Percentiles rank a stretch among this genome's conserved stretches.
phyloP scores from a whole-genome alignment of 805 yeast species.

The Ogataea angusta region DNA sequence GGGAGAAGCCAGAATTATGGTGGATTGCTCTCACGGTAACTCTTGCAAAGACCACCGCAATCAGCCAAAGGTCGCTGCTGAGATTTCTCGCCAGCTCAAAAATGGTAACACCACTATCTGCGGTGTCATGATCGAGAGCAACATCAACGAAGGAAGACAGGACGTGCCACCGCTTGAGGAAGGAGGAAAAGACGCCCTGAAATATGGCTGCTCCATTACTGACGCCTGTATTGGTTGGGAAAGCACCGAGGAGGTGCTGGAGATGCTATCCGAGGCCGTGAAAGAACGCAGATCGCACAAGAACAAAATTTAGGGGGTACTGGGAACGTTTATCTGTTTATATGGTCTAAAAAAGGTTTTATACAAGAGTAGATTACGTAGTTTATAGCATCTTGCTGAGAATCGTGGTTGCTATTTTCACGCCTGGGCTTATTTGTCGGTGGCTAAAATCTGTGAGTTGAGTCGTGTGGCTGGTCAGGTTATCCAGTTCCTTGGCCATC shows the following conservation, averaged over 20 bases:
- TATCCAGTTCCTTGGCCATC: slow-evolving; percentile 62
- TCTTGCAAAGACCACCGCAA: slow-evolving; percentile 86
- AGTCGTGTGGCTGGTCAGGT: slow-evolving; percentile 52
- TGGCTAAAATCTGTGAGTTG: slow-evolving; percentile 51
- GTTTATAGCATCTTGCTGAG: slow-evolving; percentile 52
- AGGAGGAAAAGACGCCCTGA: slow-evolving; percentile 70
- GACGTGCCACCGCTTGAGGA: slow-evolving; percentile 66
- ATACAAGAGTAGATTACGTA: background rate
- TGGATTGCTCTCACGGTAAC: slow-evolving; percentile 97
- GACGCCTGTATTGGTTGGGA: slow-evolving; percentile 97
- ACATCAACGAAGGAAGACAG: slow-evolving; percentile 90
- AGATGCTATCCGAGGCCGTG: slow-evolving; percentile 74
- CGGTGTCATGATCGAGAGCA: slow-evolving; percentile 96
- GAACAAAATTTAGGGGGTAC: background rate
- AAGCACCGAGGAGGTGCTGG: slow-evolving; percentile 69
- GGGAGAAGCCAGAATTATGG: slow-evolving; percentile 73
- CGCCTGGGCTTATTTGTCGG: slow-evolving; percentile 59
- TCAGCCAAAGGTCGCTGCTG: slow-evolving; percentile 85
- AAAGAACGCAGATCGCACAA: slow-evolving; percentile 57
- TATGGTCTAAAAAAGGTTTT: slow-evolving; percentile 3
- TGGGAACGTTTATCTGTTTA: slow-evolving; percentile 1
- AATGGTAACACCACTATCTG: slow-evolving; percentile 74
- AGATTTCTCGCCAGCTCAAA: slow-evolving; percentile 72
- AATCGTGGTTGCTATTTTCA: slow-evolving; percentile 61
- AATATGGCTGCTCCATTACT: slow-evolving; percentile 94